Evolutionary conservation across 2,329 filamentous ascomycete genomes (phyloP), one percentile per base, ranked within the genome.

Genomic region (Pezicula rhizophila): DNA sequence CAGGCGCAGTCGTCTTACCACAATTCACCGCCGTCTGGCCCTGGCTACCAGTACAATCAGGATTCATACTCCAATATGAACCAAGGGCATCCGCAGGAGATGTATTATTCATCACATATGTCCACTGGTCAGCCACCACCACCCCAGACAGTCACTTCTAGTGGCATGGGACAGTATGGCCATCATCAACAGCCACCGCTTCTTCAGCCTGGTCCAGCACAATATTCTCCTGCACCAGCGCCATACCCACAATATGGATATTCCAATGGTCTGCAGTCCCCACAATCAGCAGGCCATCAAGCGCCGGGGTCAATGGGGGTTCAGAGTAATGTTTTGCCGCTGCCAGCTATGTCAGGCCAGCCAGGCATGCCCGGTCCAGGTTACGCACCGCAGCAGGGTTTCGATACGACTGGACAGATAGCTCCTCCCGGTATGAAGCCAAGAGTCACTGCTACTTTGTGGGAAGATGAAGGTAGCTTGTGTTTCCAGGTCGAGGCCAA

Each of bases 401-500:
- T 81, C 57, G 93, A 97, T 65, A 86, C 84, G 7, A 95, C 89
- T n/a, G 93, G 93, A 8, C 93, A 97, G 67, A 73, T 95, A 51
- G 88, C 90, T 15, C 93, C 93, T 8, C 87, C 88, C 3, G 92
- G 92, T 26, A 95, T 96, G 82, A 97, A 97, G 73, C 93, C 93
- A 17, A 79, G 92, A 53, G 93, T 99, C 25, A 97, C 93, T 4
- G 93, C 93, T 8, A 99, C 93, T 0, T 69, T 99, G 20, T 99
- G 93, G 93, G 93, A 97, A 73, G 93, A 99, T 58, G 93, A 99
- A 65, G 93, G 93, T 31, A 97, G 90, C 64, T 75, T 97, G 26
- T 99, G 93, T 71, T 99, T 97, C 66, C 93, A 97, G 66, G 93
- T 97, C 1, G 93, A 97, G 68, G 92, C 93, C 3, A 86, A 93